These are phyloP conservation scores for Trichosporon sp. DNA, from an alignment of 1,284 basidiomycete genomes.

Conservation along the genomic window DNA sequence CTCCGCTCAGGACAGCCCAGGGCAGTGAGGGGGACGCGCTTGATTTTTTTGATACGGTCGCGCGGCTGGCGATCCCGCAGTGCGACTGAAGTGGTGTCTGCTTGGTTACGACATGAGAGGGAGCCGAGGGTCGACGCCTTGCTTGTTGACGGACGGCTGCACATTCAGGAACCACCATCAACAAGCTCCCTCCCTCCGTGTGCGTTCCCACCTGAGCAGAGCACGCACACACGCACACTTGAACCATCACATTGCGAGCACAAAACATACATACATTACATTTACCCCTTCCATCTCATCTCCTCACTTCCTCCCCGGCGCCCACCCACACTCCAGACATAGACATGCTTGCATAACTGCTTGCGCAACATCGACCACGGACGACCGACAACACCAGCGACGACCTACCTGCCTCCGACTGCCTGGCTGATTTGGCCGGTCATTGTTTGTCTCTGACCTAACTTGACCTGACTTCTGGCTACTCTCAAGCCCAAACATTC, in stretches of 20 bases:
- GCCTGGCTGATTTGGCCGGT: not conserved
- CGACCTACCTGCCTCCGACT: not conserved
- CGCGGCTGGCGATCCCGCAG: not conserved
- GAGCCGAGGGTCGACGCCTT: not conserved
- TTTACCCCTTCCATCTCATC: not conserved
- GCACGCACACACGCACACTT: too few relatives aligned
- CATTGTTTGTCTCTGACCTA: not conserved
- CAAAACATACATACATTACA: conserved; percentile 2
- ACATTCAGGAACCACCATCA: not conserved
- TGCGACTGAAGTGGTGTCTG: too few relatives aligned
- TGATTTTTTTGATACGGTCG: conserved; percentile 4
- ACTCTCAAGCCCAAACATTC: conserved; percentile 2
- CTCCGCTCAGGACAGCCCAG: too few relatives aligned
- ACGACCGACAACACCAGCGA: not conserved
- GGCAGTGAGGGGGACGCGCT: not conserved
- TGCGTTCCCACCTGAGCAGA: conserved; percentile 2
- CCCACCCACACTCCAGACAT: too few relatives aligned
- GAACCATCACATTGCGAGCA: not conserved
- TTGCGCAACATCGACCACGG: not conserved
- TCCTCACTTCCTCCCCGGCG: not conserved
- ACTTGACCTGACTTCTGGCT: too few relatives aligned
- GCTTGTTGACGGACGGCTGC: not conserved
- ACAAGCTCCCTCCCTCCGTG: not conserved
- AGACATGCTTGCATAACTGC: not conserved
- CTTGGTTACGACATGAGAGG: not conserved